phyloP scores from a whole-genome alignment of 1,284 basidiomycete species.

The Coniferiporia weirii region DNA sequence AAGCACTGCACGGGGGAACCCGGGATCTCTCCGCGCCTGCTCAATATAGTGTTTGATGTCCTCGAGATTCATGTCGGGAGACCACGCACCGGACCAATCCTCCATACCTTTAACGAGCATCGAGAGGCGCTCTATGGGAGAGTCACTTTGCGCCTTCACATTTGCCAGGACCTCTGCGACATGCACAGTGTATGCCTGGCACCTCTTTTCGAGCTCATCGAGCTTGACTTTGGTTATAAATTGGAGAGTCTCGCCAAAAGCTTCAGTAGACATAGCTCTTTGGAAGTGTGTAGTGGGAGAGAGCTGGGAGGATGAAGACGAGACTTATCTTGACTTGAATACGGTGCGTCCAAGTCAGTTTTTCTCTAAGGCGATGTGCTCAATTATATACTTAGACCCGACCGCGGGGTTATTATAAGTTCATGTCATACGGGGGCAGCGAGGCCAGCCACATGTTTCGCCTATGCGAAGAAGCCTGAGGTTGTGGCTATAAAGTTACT shows the following conservation, averaged over 20 bases:
- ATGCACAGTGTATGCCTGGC: neutral
- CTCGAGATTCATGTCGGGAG: slow-evolving; percentile 5
- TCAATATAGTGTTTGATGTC: slow-evolving; percentile 14
- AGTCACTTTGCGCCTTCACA: neutral
- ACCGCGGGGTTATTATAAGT: too few species aligned
- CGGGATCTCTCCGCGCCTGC: slow-evolving; percentile 12
- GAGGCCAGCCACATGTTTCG: too few species aligned
- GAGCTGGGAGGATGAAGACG: slow-evolving; percentile 1
- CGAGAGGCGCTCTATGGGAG: neutral
- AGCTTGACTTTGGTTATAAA: slow-evolving; percentile 41
- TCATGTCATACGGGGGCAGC: too few species aligned
- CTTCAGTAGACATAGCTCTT: slow-evolving; percentile 15
- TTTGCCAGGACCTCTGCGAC: neutral
- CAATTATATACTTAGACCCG: too few species aligned
- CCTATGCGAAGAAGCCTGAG: too few species aligned
- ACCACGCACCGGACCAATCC: slow-evolving; percentile 14
- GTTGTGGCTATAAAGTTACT: too few species aligned
- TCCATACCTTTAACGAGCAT: slow-evolving; percentile 12
- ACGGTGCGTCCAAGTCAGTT: too few species aligned
- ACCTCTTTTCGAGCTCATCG: slow-evolving; percentile 28
- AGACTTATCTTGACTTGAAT: too few species aligned
- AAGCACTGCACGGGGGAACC: neutral
- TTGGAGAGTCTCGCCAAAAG: slow-evolving; percentile 28
- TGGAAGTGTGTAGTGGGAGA: slow-evolving; percentile 12
- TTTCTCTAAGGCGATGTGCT: too few species aligned